These are phyloP conservation scores for Syzygium malaccense DNA, from an alignment of 441 rosid species.

Conservation along the genomic window DNA sequence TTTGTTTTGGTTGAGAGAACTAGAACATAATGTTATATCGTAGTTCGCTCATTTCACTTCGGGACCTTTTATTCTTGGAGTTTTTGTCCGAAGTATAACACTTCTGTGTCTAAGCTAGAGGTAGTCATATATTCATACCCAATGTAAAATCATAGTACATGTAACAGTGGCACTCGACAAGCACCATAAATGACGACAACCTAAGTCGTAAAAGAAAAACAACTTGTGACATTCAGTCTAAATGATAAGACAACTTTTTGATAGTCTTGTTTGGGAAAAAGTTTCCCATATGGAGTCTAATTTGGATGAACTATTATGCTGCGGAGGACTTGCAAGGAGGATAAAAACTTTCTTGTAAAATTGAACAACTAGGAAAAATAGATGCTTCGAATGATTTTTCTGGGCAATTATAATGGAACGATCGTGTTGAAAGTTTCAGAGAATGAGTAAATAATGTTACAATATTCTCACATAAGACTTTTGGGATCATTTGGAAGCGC, in stretches of 20 bases:
- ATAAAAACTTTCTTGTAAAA: not conserved
- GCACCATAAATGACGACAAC: not conserved
- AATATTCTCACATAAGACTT: too few relatives aligned
- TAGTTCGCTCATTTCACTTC: not conserved
- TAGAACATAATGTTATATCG: not conserved
- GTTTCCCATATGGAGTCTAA: not conserved
- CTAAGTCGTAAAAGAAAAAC: too few relatives aligned
- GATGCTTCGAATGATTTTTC: not conserved
- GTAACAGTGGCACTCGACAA: not conserved
- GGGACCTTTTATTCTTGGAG: not conserved
- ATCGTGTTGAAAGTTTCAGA: too few relatives aligned
- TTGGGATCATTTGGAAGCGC: too few relatives aligned
- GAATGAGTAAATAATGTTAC: too few relatives aligned
- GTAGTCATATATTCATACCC: not conserved
- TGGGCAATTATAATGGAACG: not conserved
- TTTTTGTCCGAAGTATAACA: not conserved
- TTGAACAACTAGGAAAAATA: not conserved
- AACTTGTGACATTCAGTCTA: not conserved
- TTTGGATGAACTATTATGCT: not conserved
- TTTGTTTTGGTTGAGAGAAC: not conserved
- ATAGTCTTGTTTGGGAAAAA: not conserved
- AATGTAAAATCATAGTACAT: not conserved
- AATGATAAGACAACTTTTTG: not conserved
- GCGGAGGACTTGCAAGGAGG: not conserved
- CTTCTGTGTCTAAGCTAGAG: not conserved